Evolutionary conservation across 2,329 filamentous ascomycete genomes (phyloP).

Genomic region (Talaromyces sp.): DNA sequence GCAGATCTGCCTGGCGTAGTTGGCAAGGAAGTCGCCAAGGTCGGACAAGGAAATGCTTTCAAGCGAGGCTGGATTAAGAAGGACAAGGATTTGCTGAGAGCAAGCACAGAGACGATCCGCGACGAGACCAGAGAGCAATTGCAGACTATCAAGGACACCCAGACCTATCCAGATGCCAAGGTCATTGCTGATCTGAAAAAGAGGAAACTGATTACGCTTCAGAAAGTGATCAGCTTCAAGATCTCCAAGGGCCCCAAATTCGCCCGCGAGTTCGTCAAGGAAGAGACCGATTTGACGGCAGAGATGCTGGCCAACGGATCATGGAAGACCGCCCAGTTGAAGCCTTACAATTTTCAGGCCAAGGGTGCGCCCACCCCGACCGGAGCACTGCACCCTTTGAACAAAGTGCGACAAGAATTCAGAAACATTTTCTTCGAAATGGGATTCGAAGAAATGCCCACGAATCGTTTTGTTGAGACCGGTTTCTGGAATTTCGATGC

Average conservation of each 20-base stretch:
- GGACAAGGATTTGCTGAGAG: slow-evolving; percentile 51
- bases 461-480: slow-evolving; percentile 86
- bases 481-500: slow-evolving; percentile 99
- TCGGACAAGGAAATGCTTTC: slow-evolving; percentile 94
- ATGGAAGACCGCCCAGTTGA: slow-evolving; percentile 91
- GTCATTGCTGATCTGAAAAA: slow-evolving; percentile 78
- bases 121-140: slow-evolving; percentile 76
- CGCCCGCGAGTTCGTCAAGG: slow-evolving; percentile 78
- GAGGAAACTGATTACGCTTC: slow-evolving; percentile 77
- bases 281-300: slow-evolving; percentile 89
- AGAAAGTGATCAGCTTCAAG: slow-evolving; percentile 80
- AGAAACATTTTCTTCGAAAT: slow-evolving; percentile 98
- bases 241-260: slow-evolving; percentile 83
- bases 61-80: slow-evolving; percentile 66
- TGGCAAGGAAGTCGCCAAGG: slow-evolving; percentile 44
- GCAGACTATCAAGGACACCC: slow-evolving; percentile 62
- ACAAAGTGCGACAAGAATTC: slow-evolving; percentile 94
- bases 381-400: slow-evolving; percentile 57
- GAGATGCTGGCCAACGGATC: slow-evolving; percentile 83
- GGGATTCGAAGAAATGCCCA: slow-evolving; percentile 98
- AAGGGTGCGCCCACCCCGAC: slow-evolving; percentile 48
- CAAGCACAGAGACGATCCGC: slow-evolving; percentile 62
- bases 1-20: slow-evolving; percentile 55
- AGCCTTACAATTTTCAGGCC: slow-evolving; percentile 73
- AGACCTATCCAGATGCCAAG: slow-evolving; percentile 67